Conservation (phyloP, 2,329 filamentous ascomycete genomes). For the Epichloe typhina region DNA sequence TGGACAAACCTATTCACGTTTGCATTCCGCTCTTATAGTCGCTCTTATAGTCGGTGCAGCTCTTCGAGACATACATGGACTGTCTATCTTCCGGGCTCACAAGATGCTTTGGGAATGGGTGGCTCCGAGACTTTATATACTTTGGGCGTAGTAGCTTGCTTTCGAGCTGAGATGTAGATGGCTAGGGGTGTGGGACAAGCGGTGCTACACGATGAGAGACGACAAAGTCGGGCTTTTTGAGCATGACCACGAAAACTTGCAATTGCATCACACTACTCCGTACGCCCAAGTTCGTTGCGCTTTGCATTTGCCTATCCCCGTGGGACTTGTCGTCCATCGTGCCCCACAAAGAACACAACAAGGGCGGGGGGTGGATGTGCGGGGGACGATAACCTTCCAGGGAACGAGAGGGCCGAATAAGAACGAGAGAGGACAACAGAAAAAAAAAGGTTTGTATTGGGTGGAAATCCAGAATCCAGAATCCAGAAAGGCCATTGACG, state of each 20-base stretch:
- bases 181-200: neutral
- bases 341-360: neutral
- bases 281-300: neutral
- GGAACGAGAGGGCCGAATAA: neutral
- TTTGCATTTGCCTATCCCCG: neutral
- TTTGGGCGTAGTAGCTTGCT: neutral
- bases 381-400: neutral
- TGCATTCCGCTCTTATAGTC: neutral
- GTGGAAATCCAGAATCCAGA: too few relatives aligned
- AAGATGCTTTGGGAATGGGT: neutral
- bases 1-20: neutral
- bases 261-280: neutral
- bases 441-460: too few relatives aligned
- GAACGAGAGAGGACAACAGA: neutral
- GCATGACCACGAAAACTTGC: neutral
- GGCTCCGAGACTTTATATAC: conserved; percentile 8
- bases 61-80: neutral
- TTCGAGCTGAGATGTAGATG: neutral
- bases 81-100: neutral
- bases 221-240: neutral
- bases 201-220: neutral
- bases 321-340: neutral
- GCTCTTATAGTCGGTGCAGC: neutral
- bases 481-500: too few relatives aligned
- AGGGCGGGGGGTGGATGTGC: neutral